phyloP scores from a whole-genome alignment of 768 basidiomycete genomes.

The Neoboletus magnificus region DNA sequence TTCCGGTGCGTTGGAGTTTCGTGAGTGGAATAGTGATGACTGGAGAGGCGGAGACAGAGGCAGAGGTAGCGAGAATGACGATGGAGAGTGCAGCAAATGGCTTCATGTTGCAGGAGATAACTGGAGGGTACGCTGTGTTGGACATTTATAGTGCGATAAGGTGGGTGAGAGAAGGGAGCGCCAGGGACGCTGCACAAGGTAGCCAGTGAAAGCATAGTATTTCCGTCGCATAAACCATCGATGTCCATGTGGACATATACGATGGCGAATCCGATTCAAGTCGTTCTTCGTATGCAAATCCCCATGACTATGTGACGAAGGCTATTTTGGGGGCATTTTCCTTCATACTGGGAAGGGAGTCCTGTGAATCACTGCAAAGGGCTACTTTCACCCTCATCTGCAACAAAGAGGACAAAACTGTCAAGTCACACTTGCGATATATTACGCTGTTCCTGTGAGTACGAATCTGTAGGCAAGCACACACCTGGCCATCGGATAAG shows the following conservation, averaged over 20 bases:
- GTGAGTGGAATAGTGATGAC: conserved; percentile 8
- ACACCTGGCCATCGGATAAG: not conserved
- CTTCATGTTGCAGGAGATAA: conserved; percentile 6
- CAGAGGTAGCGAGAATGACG: conserved; percentile 6
- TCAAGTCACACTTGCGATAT: not conserved
- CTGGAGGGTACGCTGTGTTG: not conserved
- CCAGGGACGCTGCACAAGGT: not conserved
- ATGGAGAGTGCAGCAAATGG: conserved; percentile 6
- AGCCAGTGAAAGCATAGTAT: not conserved
- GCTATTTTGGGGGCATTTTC: not conserved
- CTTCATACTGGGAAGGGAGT: not conserved
- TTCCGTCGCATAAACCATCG: not conserved
- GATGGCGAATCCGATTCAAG: not conserved
- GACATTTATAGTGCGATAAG: conserved; percentile 6
- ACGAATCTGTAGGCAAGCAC: not conserved
- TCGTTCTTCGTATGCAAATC: not conserved
- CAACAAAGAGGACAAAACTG: not conserved
- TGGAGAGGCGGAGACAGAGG: conserved; percentile 3
- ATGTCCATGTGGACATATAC: not conserved
- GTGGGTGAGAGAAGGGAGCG: not conserved
- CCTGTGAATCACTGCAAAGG: not conserved
- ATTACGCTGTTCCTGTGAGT: not conserved
- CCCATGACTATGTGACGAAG: not conserved
- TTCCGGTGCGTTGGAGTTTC: conserved; percentile 8
- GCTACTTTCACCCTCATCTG: not conserved